These are phyloP conservation scores for Chrysopogon serrulatus DNA, from an alignment of 176 grass and related monocot species.

Conservation along the genomic window DNA sequence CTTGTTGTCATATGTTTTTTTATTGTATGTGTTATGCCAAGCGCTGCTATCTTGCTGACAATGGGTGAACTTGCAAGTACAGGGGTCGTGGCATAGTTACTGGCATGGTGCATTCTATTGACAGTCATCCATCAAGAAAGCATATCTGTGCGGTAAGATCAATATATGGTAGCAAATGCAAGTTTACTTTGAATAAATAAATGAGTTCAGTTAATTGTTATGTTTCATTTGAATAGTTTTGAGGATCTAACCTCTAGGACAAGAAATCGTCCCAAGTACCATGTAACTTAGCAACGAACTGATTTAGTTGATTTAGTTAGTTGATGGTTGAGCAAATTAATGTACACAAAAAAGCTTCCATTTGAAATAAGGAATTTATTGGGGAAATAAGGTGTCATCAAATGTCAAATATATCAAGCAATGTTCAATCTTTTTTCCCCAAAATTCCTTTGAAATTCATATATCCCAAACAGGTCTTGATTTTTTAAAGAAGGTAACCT, in stretches of 20 bases:
- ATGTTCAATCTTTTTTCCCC: background rate
- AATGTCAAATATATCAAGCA: background rate
- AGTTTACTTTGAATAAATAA: background rate
- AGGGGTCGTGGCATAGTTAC: conserved; percentile 52
- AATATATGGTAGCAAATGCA: background rate
- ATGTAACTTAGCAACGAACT: background rate
- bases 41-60: background rate
- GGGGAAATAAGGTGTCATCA: background rate
- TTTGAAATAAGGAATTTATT: background rate
- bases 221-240: background rate
- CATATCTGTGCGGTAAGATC: conserved; percentile 81
- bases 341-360: background rate
- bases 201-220: background rate
- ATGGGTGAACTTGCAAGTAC: conserved; percentile 13
- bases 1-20: background rate
- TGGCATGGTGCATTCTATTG: conserved; percentile 82
- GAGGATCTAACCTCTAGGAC: background rate
- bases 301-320: background rate
- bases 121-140: conserved; percentile 92
- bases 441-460: background rate
- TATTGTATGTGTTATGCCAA: background rate
- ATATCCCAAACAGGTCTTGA: background rate
- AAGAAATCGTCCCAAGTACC: background rate
- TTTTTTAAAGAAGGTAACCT: conserved; percentile 8
- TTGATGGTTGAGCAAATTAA: background rate